phyloP scores from a whole-genome alignment of 768 basidiomycete species.

The Collybia sp. region DNA sequence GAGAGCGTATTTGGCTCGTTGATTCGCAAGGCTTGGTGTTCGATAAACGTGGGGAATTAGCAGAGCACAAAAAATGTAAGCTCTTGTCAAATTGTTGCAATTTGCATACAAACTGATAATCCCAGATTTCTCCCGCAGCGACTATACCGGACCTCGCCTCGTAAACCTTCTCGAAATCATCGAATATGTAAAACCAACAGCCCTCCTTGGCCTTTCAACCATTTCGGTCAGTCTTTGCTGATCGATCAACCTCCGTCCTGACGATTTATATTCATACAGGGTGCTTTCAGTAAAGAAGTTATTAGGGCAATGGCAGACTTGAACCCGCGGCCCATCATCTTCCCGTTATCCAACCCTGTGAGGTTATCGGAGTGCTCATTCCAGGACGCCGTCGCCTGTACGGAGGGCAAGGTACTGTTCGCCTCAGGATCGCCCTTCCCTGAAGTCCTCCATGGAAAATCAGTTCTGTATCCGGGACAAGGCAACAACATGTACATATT shows the following conservation, averaged over 20 bases:
- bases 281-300: constrained; percentile 70
- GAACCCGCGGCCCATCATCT: constrained; percentile 84
- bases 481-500: constrained; percentile 95
- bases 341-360: constrained; percentile 89
- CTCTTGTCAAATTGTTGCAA: constrained; percentile 1
- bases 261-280: constrained; percentile 25
- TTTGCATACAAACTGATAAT: constrained; percentile 3
- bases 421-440: constrained; percentile 89
- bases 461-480: constrained; percentile 71
- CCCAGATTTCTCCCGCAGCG: constrained; percentile 75
- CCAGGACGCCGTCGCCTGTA: constrained; percentile 65
- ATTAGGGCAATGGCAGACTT: constrained; percentile 73
- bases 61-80: constrained; percentile 82
- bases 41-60: constrained; percentile 63
- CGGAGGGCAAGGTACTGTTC: constrained; percentile 75
- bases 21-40: constrained; percentile 88
- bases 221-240: constrained; percentile 42
- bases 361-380: constrained; percentile 80
- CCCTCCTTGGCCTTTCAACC: constrained; percentile 87
- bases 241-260: neutral
- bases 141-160: constrained; percentile 75
- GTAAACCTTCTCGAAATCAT: constrained; percentile 74
- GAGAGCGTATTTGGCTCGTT: constrained; percentile 72
- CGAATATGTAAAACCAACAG: constrained; percentile 80
- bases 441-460: constrained; percentile 49